phyloP scores from a whole-genome alignment of 177 flowering plant species.

The Tripterygium wilfordii region DNA sequence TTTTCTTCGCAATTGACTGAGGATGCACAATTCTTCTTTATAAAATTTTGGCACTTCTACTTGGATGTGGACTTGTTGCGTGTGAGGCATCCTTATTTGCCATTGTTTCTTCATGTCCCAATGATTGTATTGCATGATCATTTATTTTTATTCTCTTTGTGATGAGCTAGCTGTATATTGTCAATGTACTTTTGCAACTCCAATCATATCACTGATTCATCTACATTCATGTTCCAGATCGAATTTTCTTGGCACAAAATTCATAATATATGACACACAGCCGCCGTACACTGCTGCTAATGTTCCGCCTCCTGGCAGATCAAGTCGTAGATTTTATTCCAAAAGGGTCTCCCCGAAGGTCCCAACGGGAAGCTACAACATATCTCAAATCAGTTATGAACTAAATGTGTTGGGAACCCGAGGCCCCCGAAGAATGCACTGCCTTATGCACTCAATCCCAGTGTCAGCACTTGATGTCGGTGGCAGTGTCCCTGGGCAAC shows the following conservation, averaged over 20 bases:
- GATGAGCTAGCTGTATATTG: too few relatives aligned
- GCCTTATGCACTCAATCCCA: conserved; percentile 46
- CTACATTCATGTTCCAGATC: conserved; percentile 24
- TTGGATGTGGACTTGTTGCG: too few relatives aligned
- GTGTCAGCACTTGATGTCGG: conserved; percentile 25
- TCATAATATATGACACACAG: conserved; percentile 47
- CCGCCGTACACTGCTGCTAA: conserved; percentile 31
- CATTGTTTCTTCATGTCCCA: too few relatives aligned
- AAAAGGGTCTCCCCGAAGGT: conserved; percentile 53
- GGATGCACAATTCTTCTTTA: too few relatives aligned
- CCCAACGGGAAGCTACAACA: conserved; percentile 45
- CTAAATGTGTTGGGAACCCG: conserved; percentile 52
- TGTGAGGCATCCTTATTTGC: too few relatives aligned
- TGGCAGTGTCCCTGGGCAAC: conserved; percentile 32
- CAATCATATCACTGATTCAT: background rate
- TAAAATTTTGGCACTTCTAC: too few relatives aligned
- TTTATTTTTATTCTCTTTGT: too few relatives aligned
- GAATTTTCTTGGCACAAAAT: conserved; percentile 56
- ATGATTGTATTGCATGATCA: too few relatives aligned
- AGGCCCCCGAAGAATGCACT: conserved; percentile 57
- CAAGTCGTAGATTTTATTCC: conserved; percentile 43
- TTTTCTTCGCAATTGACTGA: too few relatives aligned
- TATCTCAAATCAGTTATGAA: conserved; percentile 44
- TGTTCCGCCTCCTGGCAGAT: conserved; percentile 22
- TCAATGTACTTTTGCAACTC: too few relatives aligned